Evolutionary conservation across 208 protist genomes (phyloP), one percentile per base, ranked within the genome.

Genomic region (Porcisia hertigi): DNA sequence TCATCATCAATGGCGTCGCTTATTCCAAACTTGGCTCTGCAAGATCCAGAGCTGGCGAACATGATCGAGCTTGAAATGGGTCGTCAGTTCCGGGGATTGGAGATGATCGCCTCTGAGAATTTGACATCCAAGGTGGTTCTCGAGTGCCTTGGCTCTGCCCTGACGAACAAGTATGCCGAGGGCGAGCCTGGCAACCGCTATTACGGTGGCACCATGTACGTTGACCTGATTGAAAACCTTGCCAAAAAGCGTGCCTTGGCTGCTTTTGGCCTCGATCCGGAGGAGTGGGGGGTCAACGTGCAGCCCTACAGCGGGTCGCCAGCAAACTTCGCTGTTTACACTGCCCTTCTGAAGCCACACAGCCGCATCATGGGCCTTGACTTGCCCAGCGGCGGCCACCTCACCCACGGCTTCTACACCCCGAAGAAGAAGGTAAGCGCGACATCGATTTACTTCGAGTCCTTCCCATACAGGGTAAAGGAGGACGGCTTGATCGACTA

Each of bases 141-240:
- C 60, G 98, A 99, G 74, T 98, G 96, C 77, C 84, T 99, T 20
- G 99, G 99, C 52, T 99, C 98, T 23, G 89, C 88, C 64, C 86
- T 99, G 41, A 99, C 99, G 39, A 99, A 99, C 91, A 99, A 99
- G 88, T 99, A 99, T 84, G 98, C 99, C 23, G 99, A 99, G 87
- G 99, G 99, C 54, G 90, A 98, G 69, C 97, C 98, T 12, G 98
- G 98, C 64, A 87, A 79, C 39, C 86, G 98, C 75, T 99, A 99
- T 88, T 99, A 99, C 89, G 99, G 99, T 60, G 99, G 99, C 47
- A 99, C 98, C 49, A 90, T 99, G 83, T 92, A 96, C 79, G 97
- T 99, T n/a, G 99, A 99, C 88, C 45, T 98, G 85, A 88, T 99
- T 30, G 99, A 99, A 86, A 77, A 83, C 36, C 79, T 99, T 16